phyloP scores from a whole-genome alignment of 768 basidiomycete species.

The Omphalotus guepiniiformis region DNA sequence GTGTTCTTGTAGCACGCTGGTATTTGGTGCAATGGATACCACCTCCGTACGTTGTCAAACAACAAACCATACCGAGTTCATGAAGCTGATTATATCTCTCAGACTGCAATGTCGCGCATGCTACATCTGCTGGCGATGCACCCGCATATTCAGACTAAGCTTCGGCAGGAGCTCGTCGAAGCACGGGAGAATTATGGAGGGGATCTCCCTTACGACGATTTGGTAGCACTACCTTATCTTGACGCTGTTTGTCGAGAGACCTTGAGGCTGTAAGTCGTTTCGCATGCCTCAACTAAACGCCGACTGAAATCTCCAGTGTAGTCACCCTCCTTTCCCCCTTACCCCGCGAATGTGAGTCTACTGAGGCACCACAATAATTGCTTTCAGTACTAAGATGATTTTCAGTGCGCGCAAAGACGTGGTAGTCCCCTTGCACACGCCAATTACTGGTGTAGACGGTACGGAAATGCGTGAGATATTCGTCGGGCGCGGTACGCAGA shows the following conservation, averaged over 20 bases:
- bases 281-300: background rate
- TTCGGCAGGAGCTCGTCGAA: conserved; percentile 30
- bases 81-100: no score
- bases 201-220: conserved; percentile 31
- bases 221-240: conserved; percentile 33
- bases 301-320: background rate
- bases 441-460: conserved; percentile 28
- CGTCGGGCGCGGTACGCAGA: conserved; percentile 24
- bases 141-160: conserved; percentile 31
- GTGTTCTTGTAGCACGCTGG: conserved; percentile 27
- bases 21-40: conserved; percentile 40
- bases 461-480: conserved; percentile 16
- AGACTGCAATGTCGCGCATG: conserved; percentile 27
- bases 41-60: conserved; percentile 22
- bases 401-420: conserved; percentile 4
- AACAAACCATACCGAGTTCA: background rate
- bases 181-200: conserved; percentile 20
- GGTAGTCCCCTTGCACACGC: conserved; percentile 32
- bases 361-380: no score
- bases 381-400: background rate
- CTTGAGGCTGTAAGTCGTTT: conserved; percentile 28
- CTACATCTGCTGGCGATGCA: conserved; percentile 29
- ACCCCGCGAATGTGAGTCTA: conserved; percentile 22
- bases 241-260: conserved; percentile 39
- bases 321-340: conserved; percentile 23